A percentile compares a stretch with the other conserved stretches of the same genome.
Evolutionary conservation across 2,329 filamentous ascomycete genomes (phyloP).

Genomic region (Aspergillus candidus): DNA sequence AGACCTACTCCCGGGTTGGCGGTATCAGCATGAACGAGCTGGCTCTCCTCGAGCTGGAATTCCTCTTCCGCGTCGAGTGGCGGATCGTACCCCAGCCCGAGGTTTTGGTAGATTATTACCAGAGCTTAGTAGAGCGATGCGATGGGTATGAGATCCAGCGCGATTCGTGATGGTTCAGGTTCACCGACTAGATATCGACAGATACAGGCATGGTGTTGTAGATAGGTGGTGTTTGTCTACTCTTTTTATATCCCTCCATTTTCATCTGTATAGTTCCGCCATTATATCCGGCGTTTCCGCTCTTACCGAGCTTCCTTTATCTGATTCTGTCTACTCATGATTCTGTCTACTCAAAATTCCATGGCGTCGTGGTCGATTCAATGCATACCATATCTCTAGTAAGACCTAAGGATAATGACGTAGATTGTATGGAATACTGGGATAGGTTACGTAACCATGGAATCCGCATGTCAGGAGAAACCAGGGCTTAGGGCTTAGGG

Average conservation of each 20-base stretch:
- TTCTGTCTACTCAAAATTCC: neutral
- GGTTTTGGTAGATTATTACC: constrained; percentile 87
- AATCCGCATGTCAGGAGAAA: too few species aligned
- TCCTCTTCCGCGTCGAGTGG: constrained; percentile 89
- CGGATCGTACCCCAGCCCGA: constrained; percentile 94
- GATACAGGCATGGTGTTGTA: too few species aligned
- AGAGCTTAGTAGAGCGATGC: constrained; percentile 67
- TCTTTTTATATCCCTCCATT: neutral
- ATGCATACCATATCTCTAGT: too few species aligned
- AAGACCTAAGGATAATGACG: too few species aligned
- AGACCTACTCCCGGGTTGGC: constrained; percentile 88
- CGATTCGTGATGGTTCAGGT: neutral
- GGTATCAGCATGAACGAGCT: constrained; percentile 86
- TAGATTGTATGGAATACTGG: too few species aligned
- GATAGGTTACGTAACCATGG: too few species aligned
- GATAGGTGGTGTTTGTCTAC: too few species aligned
- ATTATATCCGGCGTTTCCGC: neutral
- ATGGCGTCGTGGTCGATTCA: too few species aligned
- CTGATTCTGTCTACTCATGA: neutral
- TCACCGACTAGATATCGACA: too few species aligned
- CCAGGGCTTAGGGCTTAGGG: constrained; percentile 25
- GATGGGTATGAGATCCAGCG: constrained; percentile 53
- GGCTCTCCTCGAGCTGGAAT: constrained; percentile 86
- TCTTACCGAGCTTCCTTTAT: neutral
- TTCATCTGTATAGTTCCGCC: neutral